Conservation (phyloP, 2,329 filamentous ascomycete species). For the Pestalotiopsis sp. region DNA sequence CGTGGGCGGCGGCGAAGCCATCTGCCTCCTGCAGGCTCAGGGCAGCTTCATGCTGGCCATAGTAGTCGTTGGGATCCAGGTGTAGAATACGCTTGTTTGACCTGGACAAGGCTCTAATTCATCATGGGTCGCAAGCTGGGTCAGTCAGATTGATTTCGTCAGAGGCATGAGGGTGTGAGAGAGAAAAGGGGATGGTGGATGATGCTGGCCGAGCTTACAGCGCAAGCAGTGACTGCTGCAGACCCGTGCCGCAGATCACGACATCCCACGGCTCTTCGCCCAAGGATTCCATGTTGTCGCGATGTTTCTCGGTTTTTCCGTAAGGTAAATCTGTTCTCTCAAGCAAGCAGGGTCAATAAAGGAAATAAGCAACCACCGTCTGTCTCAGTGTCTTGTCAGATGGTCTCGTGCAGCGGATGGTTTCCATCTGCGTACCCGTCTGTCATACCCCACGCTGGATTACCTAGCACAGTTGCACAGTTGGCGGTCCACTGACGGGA, state of each 20-base stretch:
- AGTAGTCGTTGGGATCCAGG: constrained; percentile 84
- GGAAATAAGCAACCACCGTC: not conserved
- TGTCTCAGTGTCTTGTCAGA: not conserved
- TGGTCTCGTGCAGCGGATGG: not conserved
- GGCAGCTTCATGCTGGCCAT: constrained; percentile 84
- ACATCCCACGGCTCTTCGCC: constrained; percentile 78
- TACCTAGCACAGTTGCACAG: not conserved
- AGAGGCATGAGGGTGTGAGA: not conserved
- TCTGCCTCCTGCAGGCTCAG: constrained; percentile 83
- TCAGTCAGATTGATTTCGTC: constrained; percentile 67
- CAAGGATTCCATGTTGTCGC: constrained; percentile 68
- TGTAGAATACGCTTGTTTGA: constrained; percentile 91
- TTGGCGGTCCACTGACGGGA: not conserved
- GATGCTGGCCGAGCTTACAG: constrained; percentile 55
- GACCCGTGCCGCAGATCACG: constrained; percentile 76
- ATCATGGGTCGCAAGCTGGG: constrained; percentile 50
- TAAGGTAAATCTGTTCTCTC: not conserved
- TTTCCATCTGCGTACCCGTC: not conserved
- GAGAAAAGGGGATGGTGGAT: not conserved
- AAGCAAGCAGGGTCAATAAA: constrained; percentile 14
- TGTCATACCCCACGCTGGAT: not conserved
- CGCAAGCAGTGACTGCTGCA: constrained; percentile 78
- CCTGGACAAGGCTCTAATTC: constrained; percentile 81
- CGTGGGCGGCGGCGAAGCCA: constrained; percentile 63
- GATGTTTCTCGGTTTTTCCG: not conserved